A percentile compares a stretch with the other conserved stretches of the same genome.
Evolutionary conservation across 2,329 filamentous ascomycete genomes (phyloP).

Genomic region (Fusarium circinatum): DNA sequence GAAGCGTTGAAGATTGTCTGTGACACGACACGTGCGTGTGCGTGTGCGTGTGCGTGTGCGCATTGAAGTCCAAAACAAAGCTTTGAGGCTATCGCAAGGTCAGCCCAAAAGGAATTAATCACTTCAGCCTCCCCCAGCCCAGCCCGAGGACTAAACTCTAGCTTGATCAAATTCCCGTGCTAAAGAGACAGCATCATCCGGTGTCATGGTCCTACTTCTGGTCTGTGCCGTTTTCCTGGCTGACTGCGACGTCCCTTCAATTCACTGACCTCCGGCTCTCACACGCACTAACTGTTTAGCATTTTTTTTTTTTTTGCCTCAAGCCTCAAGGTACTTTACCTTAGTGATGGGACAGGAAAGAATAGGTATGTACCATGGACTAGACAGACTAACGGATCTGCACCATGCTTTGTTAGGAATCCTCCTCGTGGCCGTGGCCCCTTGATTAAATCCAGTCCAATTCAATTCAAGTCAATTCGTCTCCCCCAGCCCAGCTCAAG

Average conservation of each 20-base stretch:
- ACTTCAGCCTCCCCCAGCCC: constrained; percentile 13
- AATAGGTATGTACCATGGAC: background rate
- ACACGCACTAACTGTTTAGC: background rate
- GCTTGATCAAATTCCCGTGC: background rate
- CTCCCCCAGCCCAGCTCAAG: background rate
- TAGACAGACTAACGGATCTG: constrained; percentile 32
- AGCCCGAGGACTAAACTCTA: background rate
- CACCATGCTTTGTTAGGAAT: constrained; percentile 34
- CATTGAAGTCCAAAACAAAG: constrained; percentile 1
- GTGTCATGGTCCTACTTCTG: constrained; percentile 6
- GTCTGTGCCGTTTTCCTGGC: constrained; percentile 14
- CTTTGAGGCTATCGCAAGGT: constrained; percentile 30
- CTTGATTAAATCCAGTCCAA: constrained; percentile 4
- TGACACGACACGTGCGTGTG: background rate
- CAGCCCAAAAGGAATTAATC: constrained; percentile 1
- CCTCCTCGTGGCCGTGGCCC: constrained; percentile 19
- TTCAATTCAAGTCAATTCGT: background rate
- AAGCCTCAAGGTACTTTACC: background rate
- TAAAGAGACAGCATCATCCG: background rate
- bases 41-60: background rate
- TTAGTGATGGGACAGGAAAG: background rate
- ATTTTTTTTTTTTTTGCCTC: background rate
- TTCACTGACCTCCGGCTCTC: background rate
- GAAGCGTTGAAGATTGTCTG: constrained; percentile 4
- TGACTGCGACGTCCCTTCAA: background rate